These are phyloP conservation scores for Amaranthus tricolor DNA, from an alignment of 179 eudicot species.

Conservation along the genomic window DNA sequence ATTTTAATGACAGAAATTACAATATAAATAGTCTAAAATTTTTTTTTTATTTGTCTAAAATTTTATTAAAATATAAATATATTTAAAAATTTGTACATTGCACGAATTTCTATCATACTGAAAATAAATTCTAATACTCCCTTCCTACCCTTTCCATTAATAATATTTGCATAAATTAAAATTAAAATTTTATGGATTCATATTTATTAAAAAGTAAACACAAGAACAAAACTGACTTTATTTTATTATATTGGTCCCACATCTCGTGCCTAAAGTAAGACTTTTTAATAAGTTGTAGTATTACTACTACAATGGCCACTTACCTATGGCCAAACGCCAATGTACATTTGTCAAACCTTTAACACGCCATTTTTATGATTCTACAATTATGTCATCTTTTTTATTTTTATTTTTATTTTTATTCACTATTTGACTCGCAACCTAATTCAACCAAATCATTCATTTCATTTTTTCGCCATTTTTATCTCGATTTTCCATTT, in stretches of 20 bases:
- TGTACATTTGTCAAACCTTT: neutral
- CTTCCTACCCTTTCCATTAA: no score
- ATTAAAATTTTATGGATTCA: no score
- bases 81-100: no score
- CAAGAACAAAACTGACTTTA: neutral
- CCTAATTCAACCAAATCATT: neutral
- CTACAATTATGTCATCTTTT: neutral
- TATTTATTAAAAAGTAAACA: neutral
- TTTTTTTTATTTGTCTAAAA: no score
- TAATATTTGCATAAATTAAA: no score
- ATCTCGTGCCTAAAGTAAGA: slow-evolving; percentile 7
- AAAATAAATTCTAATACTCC: no score
- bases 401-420: neutral
- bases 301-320: neutral
- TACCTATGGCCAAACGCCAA: slow-evolving; percentile 14
- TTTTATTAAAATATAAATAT: no score
- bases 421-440: slow-evolving; percentile 11
- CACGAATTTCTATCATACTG: no score
- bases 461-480: neutral
- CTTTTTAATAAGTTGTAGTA: neutral
- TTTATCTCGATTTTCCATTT: neutral
- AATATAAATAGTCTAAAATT: no score
- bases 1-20: no score
- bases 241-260: neutral
- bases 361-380: slow-evolving; percentile 5